Base-by-base conservation (phyloP, 2,329 filamentous ascomycete genomes). In the Aspergillus quadrilineatus region DNA sequence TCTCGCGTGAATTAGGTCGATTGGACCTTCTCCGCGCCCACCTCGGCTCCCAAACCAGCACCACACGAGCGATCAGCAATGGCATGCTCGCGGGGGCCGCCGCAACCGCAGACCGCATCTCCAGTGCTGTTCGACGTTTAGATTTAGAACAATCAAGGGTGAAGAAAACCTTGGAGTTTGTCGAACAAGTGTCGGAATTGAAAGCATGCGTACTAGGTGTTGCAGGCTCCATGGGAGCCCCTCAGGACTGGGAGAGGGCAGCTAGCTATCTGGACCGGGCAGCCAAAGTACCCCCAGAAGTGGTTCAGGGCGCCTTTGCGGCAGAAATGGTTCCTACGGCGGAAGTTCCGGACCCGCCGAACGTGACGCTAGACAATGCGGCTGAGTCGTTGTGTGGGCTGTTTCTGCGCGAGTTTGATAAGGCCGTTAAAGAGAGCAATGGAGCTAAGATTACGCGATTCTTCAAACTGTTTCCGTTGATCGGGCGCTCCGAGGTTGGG, bases 231-330 rank as follows among this genome's bases (percentile, higher is more conserved):
- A 99, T 99, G 94, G 94, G 93, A 34, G 93, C 92, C 4, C 91
- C 94, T 42, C 94, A 99, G 74, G 94, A 99, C 77, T 99, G 94
- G 94, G 94, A 99, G 75, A 94, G 91, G 3, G 94, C 94, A 3
- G 94, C 94, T 1, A 89, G 84, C 46, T 97, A 97, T 73, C 82
- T 99, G 57, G 85, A 89, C 61, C 85, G 93, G 44, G 92, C 94
- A 6, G 86, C 86, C 58, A 86, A 89, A 63, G 86, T 99, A 10
- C 92, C 93, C 0, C 82, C 86, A 50, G 81, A 88, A 1, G 93
- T 99, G 50, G 82, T 92, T 50, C 83, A 89, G 63, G 91, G 94
- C 28, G 84, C 86, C 14, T 99, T 99, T 70, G 93, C 94, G 0
- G 89, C 92, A 36, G 86, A 91, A 62, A 93, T 96, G 69, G 94